Evolutionary conservation across 164 flowering plant species (phyloP).

Genomic region (Annona cherimola): DNA sequence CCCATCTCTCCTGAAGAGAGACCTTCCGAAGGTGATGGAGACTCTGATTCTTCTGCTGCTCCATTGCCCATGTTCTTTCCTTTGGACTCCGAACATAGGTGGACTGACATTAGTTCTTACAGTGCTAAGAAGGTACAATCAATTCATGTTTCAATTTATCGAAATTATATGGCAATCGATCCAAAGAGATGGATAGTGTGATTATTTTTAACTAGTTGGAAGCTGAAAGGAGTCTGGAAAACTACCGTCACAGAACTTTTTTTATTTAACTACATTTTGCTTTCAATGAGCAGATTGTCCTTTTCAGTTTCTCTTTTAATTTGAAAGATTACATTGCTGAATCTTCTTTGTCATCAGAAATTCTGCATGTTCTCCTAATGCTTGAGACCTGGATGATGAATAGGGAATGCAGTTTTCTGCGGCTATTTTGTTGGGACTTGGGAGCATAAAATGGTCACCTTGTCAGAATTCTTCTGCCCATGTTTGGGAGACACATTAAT

Average conservation of each 20-base stretch:
- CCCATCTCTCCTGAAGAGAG: conserved; percentile 29
- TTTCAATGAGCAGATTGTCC: not conserved
- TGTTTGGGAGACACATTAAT: not conserved
- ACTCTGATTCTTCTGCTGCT: conserved; percentile 20
- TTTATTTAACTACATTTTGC: not conserved
- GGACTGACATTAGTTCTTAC: conserved; percentile 66
- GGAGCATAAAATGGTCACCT: not conserved
- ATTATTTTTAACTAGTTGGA: not conserved
- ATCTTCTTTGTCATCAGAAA: not conserved
- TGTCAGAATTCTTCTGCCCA: not conserved
- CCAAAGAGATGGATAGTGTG: not conserved
- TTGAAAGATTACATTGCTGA: not conserved
- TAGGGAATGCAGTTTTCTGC: not conserved
- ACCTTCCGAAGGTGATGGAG: conserved; percentile 32
- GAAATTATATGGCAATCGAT: not conserved
- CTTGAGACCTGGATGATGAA: not conserved
- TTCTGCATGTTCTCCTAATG: not conserved
- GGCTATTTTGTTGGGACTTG: not conserved
- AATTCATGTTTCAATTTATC: not conserved
- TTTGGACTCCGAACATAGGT: conserved; percentile 39
- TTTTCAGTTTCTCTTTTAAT: not conserved
- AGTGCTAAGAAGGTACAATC: conserved; percentile 61
- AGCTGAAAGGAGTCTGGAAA: not conserved
- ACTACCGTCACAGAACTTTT: no score
- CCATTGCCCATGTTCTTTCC: conserved; percentile 31